Percentiles rank a stretch among this genome's conserved stretches.
Evolutionary conservation across 345 rosid species (phyloP).

Genomic region (Ceriops decandra): DNA sequence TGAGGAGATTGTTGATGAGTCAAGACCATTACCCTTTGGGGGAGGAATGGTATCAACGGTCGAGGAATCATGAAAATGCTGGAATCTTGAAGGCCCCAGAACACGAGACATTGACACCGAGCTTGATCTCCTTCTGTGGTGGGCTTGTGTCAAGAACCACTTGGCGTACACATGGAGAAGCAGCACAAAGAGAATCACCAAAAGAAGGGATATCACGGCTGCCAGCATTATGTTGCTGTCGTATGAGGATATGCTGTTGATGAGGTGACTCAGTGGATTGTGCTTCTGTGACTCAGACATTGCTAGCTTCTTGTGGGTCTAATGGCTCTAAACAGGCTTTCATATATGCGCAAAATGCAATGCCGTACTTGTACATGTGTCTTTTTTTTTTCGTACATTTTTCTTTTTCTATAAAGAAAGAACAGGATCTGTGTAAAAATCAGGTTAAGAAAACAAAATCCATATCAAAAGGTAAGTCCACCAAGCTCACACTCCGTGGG

Average conservation of each 20-base stretch:
- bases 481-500: too few species aligned
- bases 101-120: constrained; percentile 31
- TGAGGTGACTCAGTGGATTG: constrained; percentile 30
- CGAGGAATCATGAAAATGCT: constrained; percentile 31
- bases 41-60: constrained; percentile 16
- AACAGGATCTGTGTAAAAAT: too few species aligned
- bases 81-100: constrained; percentile 33
- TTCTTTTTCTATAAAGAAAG: too few species aligned
- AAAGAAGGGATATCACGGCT: constrained; percentile 61
- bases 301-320: background rate
- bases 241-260: constrained; percentile 53
- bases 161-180: constrained; percentile 83
- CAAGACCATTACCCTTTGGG: constrained; percentile 46
- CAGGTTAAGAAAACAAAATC: too few species aligned
- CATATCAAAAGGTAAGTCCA: too few species aligned
- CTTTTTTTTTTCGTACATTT: too few species aligned
- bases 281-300: constrained; percentile 20
- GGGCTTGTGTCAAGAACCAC: constrained; percentile 54
- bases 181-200: constrained; percentile 69
- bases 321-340: too few species aligned
- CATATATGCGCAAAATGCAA: too few species aligned
- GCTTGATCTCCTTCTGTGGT: constrained; percentile 21
- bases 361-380: too few species aligned
- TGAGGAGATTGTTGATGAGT: constrained; percentile 50
- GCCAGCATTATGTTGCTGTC: constrained; percentile 67